Evolutionary conservation across 345 rosid species (phyloP).

Genomic region (Carallia brachiata): DNA sequence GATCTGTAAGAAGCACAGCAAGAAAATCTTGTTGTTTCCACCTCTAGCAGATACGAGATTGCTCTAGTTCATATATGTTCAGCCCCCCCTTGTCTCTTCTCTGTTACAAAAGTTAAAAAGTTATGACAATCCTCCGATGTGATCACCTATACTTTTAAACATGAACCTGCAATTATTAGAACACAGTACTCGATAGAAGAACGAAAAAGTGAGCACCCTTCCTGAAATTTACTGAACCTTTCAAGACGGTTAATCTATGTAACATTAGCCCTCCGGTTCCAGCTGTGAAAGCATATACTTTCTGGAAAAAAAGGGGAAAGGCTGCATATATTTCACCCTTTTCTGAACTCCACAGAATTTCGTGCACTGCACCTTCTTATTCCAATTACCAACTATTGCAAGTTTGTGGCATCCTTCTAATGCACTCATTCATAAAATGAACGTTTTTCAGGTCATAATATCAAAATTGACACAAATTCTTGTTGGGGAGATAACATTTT

Average conservation of each 20-base stretch:
- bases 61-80: background rate
- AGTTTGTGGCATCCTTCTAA: background rate
- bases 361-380: background rate
- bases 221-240: no score
- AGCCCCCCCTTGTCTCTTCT: background rate
- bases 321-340: no score
- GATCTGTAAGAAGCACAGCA: background rate
- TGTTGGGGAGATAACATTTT: background rate
- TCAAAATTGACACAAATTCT: background rate
- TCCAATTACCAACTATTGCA: background rate
- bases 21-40: background rate
- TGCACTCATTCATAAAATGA: background rate
- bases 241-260: no score
- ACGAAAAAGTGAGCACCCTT: no score
- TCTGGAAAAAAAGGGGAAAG: no score
- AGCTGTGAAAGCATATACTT: no score
- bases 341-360: no score
- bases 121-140: background rate
- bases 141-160: background rate
- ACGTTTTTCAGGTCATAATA: background rate
- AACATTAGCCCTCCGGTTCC: no score
- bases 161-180: background rate
- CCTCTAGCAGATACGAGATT: background rate
- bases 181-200: no score
- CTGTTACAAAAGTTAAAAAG: background rate